phyloP scores from a whole-genome alignment of 169 alveolate species.

The Cryptosporidium viatorum region DNA sequence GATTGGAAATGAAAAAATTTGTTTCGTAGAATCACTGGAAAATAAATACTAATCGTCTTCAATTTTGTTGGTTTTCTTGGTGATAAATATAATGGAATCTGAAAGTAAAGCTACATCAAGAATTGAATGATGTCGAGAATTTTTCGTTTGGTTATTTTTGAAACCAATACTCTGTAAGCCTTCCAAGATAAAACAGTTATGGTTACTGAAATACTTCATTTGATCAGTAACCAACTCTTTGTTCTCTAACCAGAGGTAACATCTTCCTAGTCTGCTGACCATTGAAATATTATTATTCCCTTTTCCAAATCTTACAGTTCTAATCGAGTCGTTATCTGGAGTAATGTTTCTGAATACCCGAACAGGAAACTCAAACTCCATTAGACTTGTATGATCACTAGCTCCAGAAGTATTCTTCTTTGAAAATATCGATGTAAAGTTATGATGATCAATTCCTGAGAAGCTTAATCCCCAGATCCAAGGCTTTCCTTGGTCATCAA shows the following conservation, averaged over 20 bases:
- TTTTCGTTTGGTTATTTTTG: not conserved
- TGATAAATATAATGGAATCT: constrained; percentile 29
- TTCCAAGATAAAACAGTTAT: constrained; percentile 30
- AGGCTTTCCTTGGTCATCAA: constrained; percentile 59
- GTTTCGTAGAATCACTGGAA: not conserved
- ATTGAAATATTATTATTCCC: constrained; percentile 62
- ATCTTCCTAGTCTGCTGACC: constrained; percentile 36
- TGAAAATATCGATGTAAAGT: not conserved
- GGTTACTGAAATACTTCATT: constrained; percentile 23
- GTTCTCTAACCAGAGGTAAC: constrained; percentile 57
- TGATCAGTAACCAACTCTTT: constrained; percentile 20
- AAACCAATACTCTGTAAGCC: not conserved
- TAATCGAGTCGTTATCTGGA: constrained; percentile 39
- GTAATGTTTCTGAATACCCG: constrained; percentile 56
- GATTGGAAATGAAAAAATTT: too few species aligned
- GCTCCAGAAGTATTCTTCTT: not conserved
- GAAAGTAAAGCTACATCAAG: constrained; percentile 39
- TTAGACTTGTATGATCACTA: not conserved
- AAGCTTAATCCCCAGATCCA: constrained; percentile 67
- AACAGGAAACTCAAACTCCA: constrained; percentile 38
- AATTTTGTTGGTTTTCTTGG: constrained; percentile 7
- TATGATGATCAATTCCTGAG: constrained; percentile 27
- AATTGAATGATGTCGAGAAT: not conserved
- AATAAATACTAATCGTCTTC: not conserved
- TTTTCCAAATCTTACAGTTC: constrained; percentile 36